Base-by-base conservation (phyloP, 2,329 filamentous ascomycete genomes). In the Aureobasidium sp. region DNA sequence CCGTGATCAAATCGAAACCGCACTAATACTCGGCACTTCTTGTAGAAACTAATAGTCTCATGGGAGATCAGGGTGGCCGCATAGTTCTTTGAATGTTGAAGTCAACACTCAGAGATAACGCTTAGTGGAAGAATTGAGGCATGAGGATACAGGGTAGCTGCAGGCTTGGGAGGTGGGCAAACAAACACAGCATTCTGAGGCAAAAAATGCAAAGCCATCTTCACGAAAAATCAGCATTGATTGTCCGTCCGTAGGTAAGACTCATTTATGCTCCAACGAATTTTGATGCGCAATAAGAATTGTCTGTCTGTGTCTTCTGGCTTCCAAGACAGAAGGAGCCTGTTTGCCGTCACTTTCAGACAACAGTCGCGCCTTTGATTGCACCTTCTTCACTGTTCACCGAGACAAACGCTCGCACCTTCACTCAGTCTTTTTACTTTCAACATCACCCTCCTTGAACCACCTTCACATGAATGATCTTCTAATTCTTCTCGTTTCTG, bases 321-420 rank as follows among this genome's bases (percentile, higher is more conserved):
- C n/a, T 34, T 57, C 29, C 53, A 32, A 57, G 39, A 57, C 53
- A 46, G 52, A 44, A 56, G n/a, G 53, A 36, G 53, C n/a, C 29
- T 57, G 53, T 39, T 39, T 37, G 50, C 26, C 13, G 34, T 37
- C 20, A 34, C 53, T 32, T 42, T 6, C 29, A 9, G 36, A 12
- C 50, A 20, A 36, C 44, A 3, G 9, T 8, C 23, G 44, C 20
- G 50, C 20, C 50, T 39, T 52, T 39, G 50, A 52, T 23, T 48
- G 46, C 41, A 62, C 60, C 46, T 64, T 48, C 63, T 56, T 42
- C 52, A 52, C 50, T 62, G n/a, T 56, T 42, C 52, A 52, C 50
- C 60, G n/a, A 41, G 8, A 20, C 64, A 41, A 36, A 20, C 37
- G 26, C 39, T 57, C 41, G 26, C 41, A 34, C 29, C 41, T 26